Base-by-base conservation (phyloP, 139 green algal genomes). In the Picochlorum sp. region DNA sequence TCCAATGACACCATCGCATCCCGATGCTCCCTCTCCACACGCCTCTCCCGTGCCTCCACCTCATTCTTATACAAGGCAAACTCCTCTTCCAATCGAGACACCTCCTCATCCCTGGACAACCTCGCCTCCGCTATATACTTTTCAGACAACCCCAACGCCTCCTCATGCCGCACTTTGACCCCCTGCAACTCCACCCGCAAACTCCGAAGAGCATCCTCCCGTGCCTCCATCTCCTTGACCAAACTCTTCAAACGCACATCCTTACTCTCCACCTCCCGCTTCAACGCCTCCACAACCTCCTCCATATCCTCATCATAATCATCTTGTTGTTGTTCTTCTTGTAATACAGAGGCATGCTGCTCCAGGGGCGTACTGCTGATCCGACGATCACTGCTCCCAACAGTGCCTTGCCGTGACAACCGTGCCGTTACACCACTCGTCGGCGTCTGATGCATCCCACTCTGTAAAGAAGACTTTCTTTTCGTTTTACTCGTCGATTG, bases 261-360 rank as follows among this genome's bases (percentile, higher is more conserved):
- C 74, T 13, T 23, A 28, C 8, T 65, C 56, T 32, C 77, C 77
- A 41, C 80, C 65, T 56, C 80, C 73, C 6, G 41, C 30, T 56
- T 82, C 74, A 13, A 67, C 65, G 49, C 75, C 74, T 63, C 75
- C 37, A 21, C 76, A 44, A 56, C 73, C 49, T 68, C 76, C 58
- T 51, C 66, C 28, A 24, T 26, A n/a, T 23, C 34, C 67, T 32
- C 66, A 75, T 47, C 83, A 75, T 30, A 24, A 24, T 24, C 83
- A 15, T 13, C 47, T 18, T 21, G 3, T 8, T 20, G 3, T 56
- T n/a, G 0, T 30, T 30, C 3, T 30, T 30, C 28, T 30, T 28
- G 24, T 28, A 28, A 2, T 4, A 30, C 3, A 30, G 28, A 30
- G 3, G 0, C 28, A 4, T 24, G 9, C 47, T 20, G n/a, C 47